Conservation (phyloP, 2,329 filamentous ascomycete genomes). For the Fusarium chlamydosporum region DNA sequence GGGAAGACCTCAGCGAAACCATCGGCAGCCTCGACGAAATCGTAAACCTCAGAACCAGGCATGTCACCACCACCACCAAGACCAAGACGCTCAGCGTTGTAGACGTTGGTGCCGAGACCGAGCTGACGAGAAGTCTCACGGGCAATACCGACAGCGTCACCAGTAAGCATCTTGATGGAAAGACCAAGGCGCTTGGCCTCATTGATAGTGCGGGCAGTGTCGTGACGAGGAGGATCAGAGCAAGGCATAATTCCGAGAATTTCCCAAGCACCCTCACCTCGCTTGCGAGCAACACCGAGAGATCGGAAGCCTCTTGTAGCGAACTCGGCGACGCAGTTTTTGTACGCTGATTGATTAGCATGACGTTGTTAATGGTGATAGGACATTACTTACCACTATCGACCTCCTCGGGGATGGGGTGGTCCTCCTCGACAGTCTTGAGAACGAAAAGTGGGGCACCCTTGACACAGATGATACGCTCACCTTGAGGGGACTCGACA, state of each 20-base stretch:
- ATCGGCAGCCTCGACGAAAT: slow-evolving; percentile 95
- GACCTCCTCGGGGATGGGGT: slow-evolving; percentile 80
- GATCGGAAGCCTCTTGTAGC: slow-evolving; percentile 94
- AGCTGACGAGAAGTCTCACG: slow-evolving; percentile 92
- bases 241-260: slow-evolving; percentile 96
- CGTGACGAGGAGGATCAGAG: slow-evolving; percentile 90
- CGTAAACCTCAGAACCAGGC: slow-evolving; percentile 93
- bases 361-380: too few species aligned
- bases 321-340: slow-evolving; percentile 93
- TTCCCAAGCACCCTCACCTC: slow-evolving; percentile 85
- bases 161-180: slow-evolving; percentile 96
- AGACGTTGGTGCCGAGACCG: slow-evolving; percentile 92
- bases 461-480: slow-evolving; percentile 90
- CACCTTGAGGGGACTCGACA: slow-evolving; percentile 85
- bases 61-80: slow-evolving; percentile 91
- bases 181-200: slow-evolving; percentile 90
- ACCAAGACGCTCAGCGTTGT: slow-evolving; percentile 93
- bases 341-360: slow-evolving; percentile 68
- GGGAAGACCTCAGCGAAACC: slow-evolving; percentile 96
- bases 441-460: slow-evolving; percentile 90
- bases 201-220: slow-evolving; percentile 90
- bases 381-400: slow-evolving; percentile 58
- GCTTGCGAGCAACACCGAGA: slow-evolving; percentile 92
- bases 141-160: slow-evolving; percentile 93
- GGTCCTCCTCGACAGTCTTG: slow-evolving; percentile 88